These are phyloP conservation scores for Paradendryphiella salina DNA, from an alignment of 2,329 filamentous ascomycete species.

Conservation along the genomic window DNA sequence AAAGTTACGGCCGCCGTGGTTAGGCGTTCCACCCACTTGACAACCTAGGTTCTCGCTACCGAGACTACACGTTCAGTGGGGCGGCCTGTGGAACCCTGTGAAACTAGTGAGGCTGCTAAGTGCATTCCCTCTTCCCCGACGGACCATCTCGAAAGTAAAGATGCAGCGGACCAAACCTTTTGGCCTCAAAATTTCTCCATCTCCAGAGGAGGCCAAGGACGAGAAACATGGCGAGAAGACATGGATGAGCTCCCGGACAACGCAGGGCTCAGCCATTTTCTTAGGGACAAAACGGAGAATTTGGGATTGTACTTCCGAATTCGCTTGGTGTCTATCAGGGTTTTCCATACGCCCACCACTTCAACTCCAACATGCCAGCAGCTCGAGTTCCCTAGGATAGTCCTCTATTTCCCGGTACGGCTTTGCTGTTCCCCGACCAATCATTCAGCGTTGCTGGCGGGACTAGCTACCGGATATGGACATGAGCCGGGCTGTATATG, in stretches of 20 bases:
- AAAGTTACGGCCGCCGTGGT: neutral
- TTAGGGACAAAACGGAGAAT: slow-evolving; percentile 6
- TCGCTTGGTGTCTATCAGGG: slow-evolving; percentile 3
- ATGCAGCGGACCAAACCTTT: neutral
- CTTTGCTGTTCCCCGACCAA: slow-evolving; percentile 11
- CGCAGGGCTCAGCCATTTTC: neutral
- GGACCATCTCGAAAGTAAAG: neutral
- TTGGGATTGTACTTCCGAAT: slow-evolving; percentile 2
- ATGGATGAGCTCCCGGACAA: too few species aligned
- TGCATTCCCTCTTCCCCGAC: neutral
- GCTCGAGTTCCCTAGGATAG: neutral
- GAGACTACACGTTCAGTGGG: slow-evolving; percentile 1
- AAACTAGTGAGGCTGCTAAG: neutral
- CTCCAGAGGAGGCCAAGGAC: neutral
- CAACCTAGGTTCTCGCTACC: neutral
- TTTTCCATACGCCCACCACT: neutral
- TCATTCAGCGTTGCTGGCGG: neutral
- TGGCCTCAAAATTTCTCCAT: neutral
- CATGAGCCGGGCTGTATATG: slow-evolving; percentile 1
- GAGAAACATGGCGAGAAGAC: neutral
- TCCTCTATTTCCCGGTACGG: slow-evolving; percentile 3
- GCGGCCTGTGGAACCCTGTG: slow-evolving; percentile 3
- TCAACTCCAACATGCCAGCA: neutral
- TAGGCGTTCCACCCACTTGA: slow-evolving; percentile 3
- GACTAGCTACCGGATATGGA: neutral